Conservation (phyloP, 2,329 filamentous ascomycete species). For the Fusarium miscanthi region DNA sequence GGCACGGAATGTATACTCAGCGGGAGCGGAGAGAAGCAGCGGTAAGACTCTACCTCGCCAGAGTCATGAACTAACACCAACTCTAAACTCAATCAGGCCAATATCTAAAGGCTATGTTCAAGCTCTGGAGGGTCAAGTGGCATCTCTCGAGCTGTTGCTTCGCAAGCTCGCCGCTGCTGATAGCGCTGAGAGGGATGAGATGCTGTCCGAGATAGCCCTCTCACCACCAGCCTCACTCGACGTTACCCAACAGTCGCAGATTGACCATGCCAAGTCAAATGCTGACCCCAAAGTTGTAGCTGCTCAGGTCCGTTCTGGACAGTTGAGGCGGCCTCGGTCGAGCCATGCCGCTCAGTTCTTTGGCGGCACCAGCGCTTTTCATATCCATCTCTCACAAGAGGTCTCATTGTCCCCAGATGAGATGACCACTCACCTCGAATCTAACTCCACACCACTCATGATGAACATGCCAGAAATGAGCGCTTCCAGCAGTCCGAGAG, state of each 20-base stretch:
- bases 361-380: slow-evolving; percentile 60
- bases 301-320: slow-evolving; percentile 49
- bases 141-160: slow-evolving; percentile 58
- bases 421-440: slow-evolving; percentile 24
- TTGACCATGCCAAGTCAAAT: slow-evolving; percentile 41
- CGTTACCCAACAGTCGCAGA: slow-evolving; percentile 19
- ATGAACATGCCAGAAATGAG: slow-evolving; percentile 19
- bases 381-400: slow-evolving; percentile 50
- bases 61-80: neutral
- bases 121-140: slow-evolving; percentile 59
- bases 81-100: slow-evolving; percentile 48
- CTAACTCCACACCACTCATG: slow-evolving; percentile 18
- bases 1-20: slow-evolving; percentile 54
- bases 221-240: slow-evolving; percentile 32
- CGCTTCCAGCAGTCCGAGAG: slow-evolving; percentile 33
- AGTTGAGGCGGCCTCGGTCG: slow-evolving; percentile 54
- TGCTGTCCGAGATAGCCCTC: slow-evolving; percentile 54
- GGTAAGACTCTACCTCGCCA: slow-evolving; percentile 44
- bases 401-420: slow-evolving; percentile 37
- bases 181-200: slow-evolving; percentile 53
- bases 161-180: slow-evolving; percentile 56
- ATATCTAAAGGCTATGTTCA: slow-evolving; percentile 59
- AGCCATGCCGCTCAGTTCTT: slow-evolving; percentile 59
- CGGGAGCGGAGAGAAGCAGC: slow-evolving; percentile 56
- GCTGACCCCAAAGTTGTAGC: slow-evolving; percentile 48